Conservation (phyloP, 768 basidiomycete species). For the Candolleomyces aberdarensis region DNA sequence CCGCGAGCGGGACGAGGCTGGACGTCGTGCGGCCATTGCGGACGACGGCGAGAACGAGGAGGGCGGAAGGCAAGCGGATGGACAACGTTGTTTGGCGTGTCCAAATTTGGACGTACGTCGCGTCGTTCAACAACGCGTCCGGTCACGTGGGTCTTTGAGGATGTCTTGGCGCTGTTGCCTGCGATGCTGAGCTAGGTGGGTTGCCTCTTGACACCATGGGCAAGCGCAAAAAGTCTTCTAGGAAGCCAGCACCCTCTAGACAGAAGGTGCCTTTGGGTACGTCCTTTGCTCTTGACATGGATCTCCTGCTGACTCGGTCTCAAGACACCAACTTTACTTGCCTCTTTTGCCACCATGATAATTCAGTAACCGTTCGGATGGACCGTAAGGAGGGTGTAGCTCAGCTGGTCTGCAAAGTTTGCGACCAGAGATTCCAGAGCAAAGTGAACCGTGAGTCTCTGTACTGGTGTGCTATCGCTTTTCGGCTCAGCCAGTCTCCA, state of each 20-base stretch:
- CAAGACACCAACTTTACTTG: constrained; percentile 83
- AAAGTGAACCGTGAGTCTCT: constrained; percentile 69
- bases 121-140: constrained; percentile 22
- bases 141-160: constrained; percentile 28
- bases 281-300: constrained; percentile 16
- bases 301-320: constrained; percentile 5
- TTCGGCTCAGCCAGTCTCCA: constrained; percentile 3
- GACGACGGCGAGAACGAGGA: constrained; percentile 8
- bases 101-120: neutral
- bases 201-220: constrained; percentile 54
- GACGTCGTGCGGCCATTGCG: constrained; percentile 64
- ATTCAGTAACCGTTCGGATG: constrained; percentile 79
- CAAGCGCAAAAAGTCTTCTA: constrained; percentile 87
- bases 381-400: constrained; percentile 86
- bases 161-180: neutral
- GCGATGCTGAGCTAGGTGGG: neutral
- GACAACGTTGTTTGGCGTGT: constrained; percentile 1
- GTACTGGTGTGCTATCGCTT: neutral
- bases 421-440: constrained; percentile 84
- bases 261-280: constrained; percentile 73
- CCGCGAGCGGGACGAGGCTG: constrained; percentile 47
- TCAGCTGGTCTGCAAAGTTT: constrained; percentile 77
- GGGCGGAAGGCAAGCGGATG: neutral
- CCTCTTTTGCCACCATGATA: constrained; percentile 87
- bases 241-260: constrained; percentile 69